phyloP scores from a whole-genome alignment of 1,139 yeast genomes.

The Pichia sp. region DNA sequence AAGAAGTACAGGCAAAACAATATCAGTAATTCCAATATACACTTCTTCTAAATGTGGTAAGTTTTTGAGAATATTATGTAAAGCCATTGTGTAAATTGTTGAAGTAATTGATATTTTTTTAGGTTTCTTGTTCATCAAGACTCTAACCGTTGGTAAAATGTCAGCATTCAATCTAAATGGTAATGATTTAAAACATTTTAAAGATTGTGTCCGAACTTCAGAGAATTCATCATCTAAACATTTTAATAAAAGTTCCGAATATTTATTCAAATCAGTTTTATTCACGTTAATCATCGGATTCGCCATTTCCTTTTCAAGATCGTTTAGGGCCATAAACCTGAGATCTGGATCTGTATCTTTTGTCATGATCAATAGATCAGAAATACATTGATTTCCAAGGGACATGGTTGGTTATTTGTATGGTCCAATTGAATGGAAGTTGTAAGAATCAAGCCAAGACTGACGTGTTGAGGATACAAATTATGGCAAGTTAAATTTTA shows the following conservation, averaged over 20 bases:
- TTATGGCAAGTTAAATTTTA: too few relatives aligned
- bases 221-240: conserved; percentile 59
- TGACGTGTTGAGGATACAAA: too few relatives aligned
- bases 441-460: too few relatives aligned
- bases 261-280: conserved; percentile 27
- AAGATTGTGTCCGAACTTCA: conserved; percentile 77
- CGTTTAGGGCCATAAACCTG: conserved; percentile 83
- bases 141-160: conserved; percentile 24
- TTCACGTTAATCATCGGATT: conserved; percentile 24
- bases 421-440: background rate
- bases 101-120: conserved; percentile 44
- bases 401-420: background rate
- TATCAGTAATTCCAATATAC: conserved; percentile 16
- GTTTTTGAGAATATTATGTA: conserved; percentile 51
- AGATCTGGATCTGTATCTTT: conserved; percentile 74
- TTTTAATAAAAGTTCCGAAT: conserved; percentile 46
- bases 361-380: conserved; percentile 43
- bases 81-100: conserved; percentile 65
- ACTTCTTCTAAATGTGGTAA: conserved; percentile 21
- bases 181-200: conserved; percentile 48
- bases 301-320: conserved; percentile 48
- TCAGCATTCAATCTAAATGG: conserved; percentile 30
- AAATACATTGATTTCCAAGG: conserved; percentile 19
- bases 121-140: conserved; percentile 29
- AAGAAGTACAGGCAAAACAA: conserved; percentile 19